Conservation (phyloP, 345 rosid genomes). For the Eutrema yunnanense region DNA sequence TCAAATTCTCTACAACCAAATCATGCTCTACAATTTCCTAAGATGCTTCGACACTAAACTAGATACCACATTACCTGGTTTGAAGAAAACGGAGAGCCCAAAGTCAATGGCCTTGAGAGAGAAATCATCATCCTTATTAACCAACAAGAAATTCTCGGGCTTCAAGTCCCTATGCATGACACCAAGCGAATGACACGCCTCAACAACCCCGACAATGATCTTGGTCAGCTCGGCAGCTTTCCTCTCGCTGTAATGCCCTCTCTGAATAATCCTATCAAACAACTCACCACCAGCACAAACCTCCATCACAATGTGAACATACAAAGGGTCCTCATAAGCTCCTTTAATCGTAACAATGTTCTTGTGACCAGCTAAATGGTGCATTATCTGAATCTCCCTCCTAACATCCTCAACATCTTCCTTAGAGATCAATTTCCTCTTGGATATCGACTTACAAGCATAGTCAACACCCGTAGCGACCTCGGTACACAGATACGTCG, state of each 20-base stretch:
- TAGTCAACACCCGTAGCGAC: conserved; percentile 53
- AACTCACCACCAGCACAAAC: conserved; percentile 92
- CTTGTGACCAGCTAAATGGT: conserved; percentile 96
- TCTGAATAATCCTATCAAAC: conserved; percentile 94
- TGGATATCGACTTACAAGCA: conserved; percentile 94
- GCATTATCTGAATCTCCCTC: conserved; percentile 99
- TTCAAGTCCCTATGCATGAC: conserved; percentile 99
- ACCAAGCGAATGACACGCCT: conserved; percentile 92
- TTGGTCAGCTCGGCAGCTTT: conserved; percentile 92
- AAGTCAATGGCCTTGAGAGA: conserved; percentile 98
- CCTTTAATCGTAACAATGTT: conserved; percentile 94
- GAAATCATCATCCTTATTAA: conserved; percentile 97
- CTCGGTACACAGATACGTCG: conserved; percentile 80
- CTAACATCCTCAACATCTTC: conserved; percentile 97
- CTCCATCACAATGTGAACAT: conserved; percentile 97
- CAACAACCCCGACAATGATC: conserved; percentile 94
- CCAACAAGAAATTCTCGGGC: conserved; percentile 99
- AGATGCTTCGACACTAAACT: background rate
- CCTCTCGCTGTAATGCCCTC: conserved; percentile 97
- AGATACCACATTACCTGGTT: conserved; percentile 59
- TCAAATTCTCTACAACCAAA: background rate
- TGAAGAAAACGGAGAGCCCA: conserved; percentile 97
- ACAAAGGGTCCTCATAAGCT: conserved; percentile 83
- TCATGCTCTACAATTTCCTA: background rate
- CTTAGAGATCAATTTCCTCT: conserved; percentile 87